A percentile compares a stretch with the other conserved stretches of the same genome.
Conservation (phyloP, 768 basidiomycete species). For the Kwoniella heveanensis region DNA sequence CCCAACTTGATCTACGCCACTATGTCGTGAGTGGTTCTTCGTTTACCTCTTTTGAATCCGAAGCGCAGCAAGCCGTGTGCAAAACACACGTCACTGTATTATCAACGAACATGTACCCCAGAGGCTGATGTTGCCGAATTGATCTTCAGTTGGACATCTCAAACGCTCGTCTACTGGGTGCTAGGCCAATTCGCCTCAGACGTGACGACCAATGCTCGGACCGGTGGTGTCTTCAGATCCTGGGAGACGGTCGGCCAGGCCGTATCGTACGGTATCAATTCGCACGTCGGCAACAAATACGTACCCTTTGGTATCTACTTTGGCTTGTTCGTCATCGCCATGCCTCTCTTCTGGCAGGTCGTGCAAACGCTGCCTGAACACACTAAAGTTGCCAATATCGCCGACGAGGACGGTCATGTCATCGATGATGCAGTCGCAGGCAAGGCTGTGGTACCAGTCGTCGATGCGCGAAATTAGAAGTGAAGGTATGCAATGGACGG, state of each 20-base stretch:
- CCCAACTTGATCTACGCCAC: constrained; percentile 10
- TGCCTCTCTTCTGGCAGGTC: constrained; percentile 8
- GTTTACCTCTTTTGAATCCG: too few species aligned
- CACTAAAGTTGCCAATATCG: neutral
- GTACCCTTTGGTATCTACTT: constrained; percentile 17
- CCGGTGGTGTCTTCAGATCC: constrained; percentile 38
- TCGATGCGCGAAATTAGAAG: neutral
- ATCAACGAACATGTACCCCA: too few species aligned
- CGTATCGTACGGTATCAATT: constrained; percentile 37
- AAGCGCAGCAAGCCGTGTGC: too few species aligned
- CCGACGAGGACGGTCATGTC: constrained; percentile 8
- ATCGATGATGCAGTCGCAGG: neutral
- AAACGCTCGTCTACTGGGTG: constrained; percentile 34
- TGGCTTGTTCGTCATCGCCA: constrained; percentile 2
- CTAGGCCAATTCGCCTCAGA: constrained; percentile 37
- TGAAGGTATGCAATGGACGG: neutral
- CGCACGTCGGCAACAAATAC: constrained; percentile 11
- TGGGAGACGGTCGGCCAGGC: constrained; percentile 40
- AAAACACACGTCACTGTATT: too few species aligned
- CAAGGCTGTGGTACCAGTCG: neutral
- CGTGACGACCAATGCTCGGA: constrained; percentile 28
- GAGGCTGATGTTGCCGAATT: too few species aligned
- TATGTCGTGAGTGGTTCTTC: neutral
- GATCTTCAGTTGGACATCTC: neutral
- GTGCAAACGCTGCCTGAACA: constrained; percentile 3